Evolutionary conservation across 139 green algal genomes (phyloP), one percentile per base, ranked within the genome.

Genomic region (Chlorella sp.): DNA sequence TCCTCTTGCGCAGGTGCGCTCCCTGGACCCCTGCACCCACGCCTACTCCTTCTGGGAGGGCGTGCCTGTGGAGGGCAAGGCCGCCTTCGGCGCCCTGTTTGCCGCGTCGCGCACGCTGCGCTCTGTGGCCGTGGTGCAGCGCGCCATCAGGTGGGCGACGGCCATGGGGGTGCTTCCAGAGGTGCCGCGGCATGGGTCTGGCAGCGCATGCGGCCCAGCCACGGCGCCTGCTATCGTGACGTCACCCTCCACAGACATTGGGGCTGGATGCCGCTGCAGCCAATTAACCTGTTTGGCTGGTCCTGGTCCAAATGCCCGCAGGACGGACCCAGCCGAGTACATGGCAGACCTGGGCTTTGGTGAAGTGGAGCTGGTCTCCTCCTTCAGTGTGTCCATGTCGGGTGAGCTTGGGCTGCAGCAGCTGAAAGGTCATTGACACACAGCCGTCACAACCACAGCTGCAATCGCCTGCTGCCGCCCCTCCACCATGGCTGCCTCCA

Each of bases 1-100:
- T 34, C 63, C 21, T 18, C 51, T 60, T 18, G 7, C 86, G 71
- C 89, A 94, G 86, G 67, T 97, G 23, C 20, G 28, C 2, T 91
- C 83, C 21, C 85, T 98, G 70, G 92, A 95, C 23, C 87, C 90
- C 7, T 91, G 88, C 76, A 98, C 94, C 20, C 96, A 98, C 85
- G 95, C 92, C 7, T 98, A 98, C 89, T 95, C 92, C 65, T 98
- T 98, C 82, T 98, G 96, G 96, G 96, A 98, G 89, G 96, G 96
- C 21, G 91, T 98, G 12, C 96, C 96, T 0, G 15, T 69, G 4
- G 73, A 85, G 6, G 96, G 90, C 74, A 94, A 94, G 78, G 41
- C 68, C 7, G 96, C 93, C 23, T 97, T 98, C 88, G 96, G 96
- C 5, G 36, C 85, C 51, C 92, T 98, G 0, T 97, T 98, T 81